Evolutionary conservation across 192 early-diverging fungal species (phyloP), one percentile per base, ranked within the genome.

Genomic region (Coemansia sp.): DNA sequence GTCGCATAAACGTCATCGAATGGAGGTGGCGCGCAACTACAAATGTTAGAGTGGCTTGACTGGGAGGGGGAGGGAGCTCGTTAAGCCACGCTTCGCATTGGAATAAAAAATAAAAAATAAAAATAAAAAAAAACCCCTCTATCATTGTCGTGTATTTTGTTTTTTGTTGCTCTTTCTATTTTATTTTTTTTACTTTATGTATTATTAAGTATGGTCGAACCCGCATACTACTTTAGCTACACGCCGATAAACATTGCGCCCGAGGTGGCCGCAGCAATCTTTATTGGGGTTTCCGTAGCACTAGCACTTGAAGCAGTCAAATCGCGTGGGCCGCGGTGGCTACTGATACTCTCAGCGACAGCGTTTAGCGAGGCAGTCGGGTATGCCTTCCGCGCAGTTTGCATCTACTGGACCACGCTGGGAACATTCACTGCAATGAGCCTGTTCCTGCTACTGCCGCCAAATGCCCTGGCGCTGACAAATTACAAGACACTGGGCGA

Each of bases 401-500:
- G 74, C 21, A 61, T 66, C 14, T 73, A 72, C 57, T 57, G 43
- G 28, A 76, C 74, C 3, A 48, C 65, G 6, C 13, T 74, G 21
- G 58, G 50, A 3, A 40, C 59, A 24, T 76, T 67, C n/a, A 55
- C 61, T 1, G 57, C 51, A 24, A 76, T 71, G 57, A 72, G 65
- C 6, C 42, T 76, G 6, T 76, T 76, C 34, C 72, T 76, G 13
- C 46, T 76, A 1, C 42, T 76, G n/a, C 65, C 74, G 34, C 74
- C 74, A 24, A 76, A 76, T 36, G 71, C 72, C 2, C 26, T 76
- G 16, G 74, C 74, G 21, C 59, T 76, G 35, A 60, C 57, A n/a
- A 76, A 74, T 57, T 74, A 76, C 71, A 76, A 76, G 31, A 66
- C 74, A 10, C 65, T 76, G 0, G 74, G 70, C 8, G 60, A 59